Evolutionary conservation across 148 eudicot genomes (phyloP), one percentile per base, ranked within the genome.

Genomic region (Vaccinium corymbosum): DNA sequence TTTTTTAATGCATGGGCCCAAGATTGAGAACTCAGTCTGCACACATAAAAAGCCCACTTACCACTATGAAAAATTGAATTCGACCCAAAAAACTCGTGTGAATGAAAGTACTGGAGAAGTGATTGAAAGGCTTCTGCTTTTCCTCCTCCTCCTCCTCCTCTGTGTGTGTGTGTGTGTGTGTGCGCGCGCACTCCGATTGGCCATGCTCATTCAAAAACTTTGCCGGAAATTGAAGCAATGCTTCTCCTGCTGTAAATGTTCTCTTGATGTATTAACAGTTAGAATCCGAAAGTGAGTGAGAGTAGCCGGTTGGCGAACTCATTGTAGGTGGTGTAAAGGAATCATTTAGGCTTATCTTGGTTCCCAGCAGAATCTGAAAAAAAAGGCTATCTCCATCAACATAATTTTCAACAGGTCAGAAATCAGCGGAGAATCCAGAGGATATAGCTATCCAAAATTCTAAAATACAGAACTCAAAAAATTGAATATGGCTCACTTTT

Each of bases 81-180:
- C 6, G 56, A 62, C 68, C 61, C 83, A 68, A 50, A 68, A 51
- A 49, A 49, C 76, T 81, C 49, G 15, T 16, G 76, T 81, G 57
- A 75, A 68, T 13, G 71, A 22, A 48, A 13, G 79, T 7, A 46
- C 20, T 25, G 79, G 76, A 73, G 84, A 82, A 82, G 38, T 73
- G 84, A 75, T 74, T 79, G 22, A 82, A 55, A 32, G 84, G 84
- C 70, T 74, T 82, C 22, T 74, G 68, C 27, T 51, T 75, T 83
- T 56, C 72, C 70, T 73, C 84, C 53, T 17, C 77, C 35, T 32
- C 50, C 8, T 82, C 84, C 20, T 1, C 1, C 35, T 32, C 35
- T 32, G 35, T 27, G 27, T 27, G 27, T 27, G 27, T 32, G 35
- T 32, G 35, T 32, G 35, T 32, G 35, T 32, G 35, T 1, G 35